These are phyloP conservation scores for Solanum arcanum DNA, from an alignment of 257 asterid species.

Conservation along the genomic window DNA sequence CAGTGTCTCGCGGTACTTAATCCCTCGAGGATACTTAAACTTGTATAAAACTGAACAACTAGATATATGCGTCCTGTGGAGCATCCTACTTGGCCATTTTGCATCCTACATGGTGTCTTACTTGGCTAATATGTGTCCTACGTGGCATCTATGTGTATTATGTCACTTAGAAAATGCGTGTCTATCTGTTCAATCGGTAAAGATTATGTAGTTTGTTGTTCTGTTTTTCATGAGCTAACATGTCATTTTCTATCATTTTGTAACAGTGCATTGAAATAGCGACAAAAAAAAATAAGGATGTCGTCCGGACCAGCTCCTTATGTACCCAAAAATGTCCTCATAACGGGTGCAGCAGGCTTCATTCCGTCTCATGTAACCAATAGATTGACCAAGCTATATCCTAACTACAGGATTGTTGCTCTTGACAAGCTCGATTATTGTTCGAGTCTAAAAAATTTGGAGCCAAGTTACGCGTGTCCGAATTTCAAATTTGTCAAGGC, in stretches of 20 bases:
- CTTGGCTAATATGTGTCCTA: background rate
- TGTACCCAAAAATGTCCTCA: background rate
- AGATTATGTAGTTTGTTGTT: background rate
- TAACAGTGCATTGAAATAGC: background rate
- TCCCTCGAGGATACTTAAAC: too few species aligned
- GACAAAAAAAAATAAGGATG: background rate
- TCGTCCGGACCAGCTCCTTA: background rate
- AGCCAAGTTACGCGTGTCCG: background rate
- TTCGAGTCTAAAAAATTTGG: background rate
- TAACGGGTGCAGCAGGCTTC: conserved; percentile 1
- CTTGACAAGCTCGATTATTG: conserved; percentile 8
- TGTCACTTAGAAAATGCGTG: background rate
- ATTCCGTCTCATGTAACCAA: background rate
- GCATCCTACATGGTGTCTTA: background rate
- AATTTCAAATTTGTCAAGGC: conserved; percentile 1
- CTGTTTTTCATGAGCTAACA: background rate
- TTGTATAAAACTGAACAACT: too few species aligned
- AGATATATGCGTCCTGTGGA: too few species aligned
- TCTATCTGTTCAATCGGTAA: background rate
- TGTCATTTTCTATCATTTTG: background rate
- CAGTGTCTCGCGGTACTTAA: background rate
- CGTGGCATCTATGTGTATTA: background rate
- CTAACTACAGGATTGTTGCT: background rate
- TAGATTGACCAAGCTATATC: background rate
- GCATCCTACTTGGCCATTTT: background rate